Conservation (phyloP, 805 yeast genomes). For the Blastobotrys robertii region DNA sequence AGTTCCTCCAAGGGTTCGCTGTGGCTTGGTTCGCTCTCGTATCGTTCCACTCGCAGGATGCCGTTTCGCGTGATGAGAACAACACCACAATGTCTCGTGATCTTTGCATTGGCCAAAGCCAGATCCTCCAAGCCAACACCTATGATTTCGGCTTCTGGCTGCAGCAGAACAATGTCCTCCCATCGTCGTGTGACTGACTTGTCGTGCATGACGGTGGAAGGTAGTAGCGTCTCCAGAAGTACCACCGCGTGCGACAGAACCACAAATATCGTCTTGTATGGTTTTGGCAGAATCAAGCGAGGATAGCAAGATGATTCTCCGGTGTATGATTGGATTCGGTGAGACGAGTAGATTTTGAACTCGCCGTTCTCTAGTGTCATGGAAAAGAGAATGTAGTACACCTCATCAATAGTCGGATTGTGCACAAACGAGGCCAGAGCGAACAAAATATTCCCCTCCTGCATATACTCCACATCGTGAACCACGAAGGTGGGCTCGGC, state of each 20-base stretch:
- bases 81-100: constrained; percentile 36
- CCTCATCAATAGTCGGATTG: constrained; percentile 24
- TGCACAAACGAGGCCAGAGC: constrained; percentile 38
- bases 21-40: constrained; percentile 16
- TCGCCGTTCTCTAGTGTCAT: constrained; percentile 37
- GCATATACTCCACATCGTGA: constrained; percentile 50
- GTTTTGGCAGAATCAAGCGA: constrained; percentile 45
- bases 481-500: constrained; percentile 42
- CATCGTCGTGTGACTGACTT: constrained; percentile 39
- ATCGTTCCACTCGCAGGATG: constrained; percentile 48
- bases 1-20: constrained; percentile 25
- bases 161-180: constrained; percentile 70
- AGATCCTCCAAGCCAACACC: constrained; percentile 49
- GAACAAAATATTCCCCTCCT: constrained; percentile 35
- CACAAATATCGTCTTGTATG: constrained; percentile 51
- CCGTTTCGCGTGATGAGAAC: constrained; percentile 43
- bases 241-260: constrained; percentile 52
- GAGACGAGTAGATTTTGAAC: constrained; percentile 51
- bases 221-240: constrained; percentile 43
- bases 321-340: constrained; percentile 46
- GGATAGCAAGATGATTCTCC: constrained; percentile 33
- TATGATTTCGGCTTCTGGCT: constrained; percentile 40
- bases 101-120: constrained; percentile 15
- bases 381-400: constrained; percentile 43
- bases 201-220: constrained; percentile 23